These are phyloP conservation scores for Pelargonium nanum DNA, from an alignment of 345 rosid species.

Conservation along the genomic window DNA sequence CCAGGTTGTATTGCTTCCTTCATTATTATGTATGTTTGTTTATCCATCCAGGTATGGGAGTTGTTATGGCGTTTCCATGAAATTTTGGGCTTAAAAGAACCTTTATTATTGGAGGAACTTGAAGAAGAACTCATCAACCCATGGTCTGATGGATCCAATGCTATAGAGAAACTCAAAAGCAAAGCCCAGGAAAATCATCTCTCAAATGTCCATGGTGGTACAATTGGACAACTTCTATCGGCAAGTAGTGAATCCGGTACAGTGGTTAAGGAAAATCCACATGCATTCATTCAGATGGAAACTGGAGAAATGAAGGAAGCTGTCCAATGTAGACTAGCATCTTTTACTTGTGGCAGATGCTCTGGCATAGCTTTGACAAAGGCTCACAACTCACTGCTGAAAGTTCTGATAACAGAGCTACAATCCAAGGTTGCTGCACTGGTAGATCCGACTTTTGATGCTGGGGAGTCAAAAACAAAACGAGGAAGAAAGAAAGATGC, in stretches of 20 bases:
- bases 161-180: conserved; percentile 23
- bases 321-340: conserved; percentile 23
- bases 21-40: conserved; percentile 6
- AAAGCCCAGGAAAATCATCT: conserved; percentile 24
- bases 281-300: conserved; percentile 34
- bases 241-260: conserved; percentile 23
- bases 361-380: conserved; percentile 45
- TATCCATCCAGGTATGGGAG: conserved; percentile 65
- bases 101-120: conserved; percentile 42
- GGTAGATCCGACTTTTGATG: conserved; percentile 83
- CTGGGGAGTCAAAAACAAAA: conserved; percentile 68
- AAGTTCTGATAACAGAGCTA: conserved; percentile 68
- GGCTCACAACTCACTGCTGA: conserved; percentile 57
- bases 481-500: conserved; percentile 77
- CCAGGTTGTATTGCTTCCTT: background rate
- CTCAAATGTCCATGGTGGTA: conserved; percentile 19
- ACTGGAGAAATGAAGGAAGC: conserved; percentile 26
- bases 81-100: conserved; percentile 56
- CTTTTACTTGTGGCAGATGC: conserved; percentile 28
- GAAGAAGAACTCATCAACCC: conserved; percentile 73
- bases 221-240: conserved; percentile 19
- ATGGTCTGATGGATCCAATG: conserved; percentile 31
- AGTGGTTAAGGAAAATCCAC: conserved; percentile 19
- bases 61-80: conserved; percentile 64
- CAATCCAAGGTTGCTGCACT: conserved; percentile 85